These are phyloP conservation scores for Entamoeba dispar DNA, from an alignment of 208 protist genomes.

Conservation along the genomic window DNA sequence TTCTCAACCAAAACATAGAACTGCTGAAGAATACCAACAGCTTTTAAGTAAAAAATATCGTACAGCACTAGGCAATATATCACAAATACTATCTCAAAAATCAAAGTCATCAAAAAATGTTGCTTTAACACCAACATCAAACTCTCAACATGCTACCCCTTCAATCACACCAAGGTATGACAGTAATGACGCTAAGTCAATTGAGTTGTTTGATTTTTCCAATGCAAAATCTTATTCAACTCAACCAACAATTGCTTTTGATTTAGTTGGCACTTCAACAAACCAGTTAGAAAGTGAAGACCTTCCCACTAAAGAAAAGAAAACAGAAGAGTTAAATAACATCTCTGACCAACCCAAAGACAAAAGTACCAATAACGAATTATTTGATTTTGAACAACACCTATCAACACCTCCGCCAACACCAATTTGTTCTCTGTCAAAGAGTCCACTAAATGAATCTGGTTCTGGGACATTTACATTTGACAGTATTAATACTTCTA, in stretches of 20 bases:
- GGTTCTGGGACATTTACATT: too few relatives aligned
- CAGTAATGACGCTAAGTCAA: background rate
- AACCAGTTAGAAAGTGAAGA: background rate
- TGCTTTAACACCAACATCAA: background rate
- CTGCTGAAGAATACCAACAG: background rate
- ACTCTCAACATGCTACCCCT: background rate
- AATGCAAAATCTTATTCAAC: background rate
- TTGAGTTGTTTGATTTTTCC: background rate
- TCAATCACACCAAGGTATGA: background rate
- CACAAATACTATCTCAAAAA: background rate
- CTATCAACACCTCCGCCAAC: too few relatives aligned
- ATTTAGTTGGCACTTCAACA: background rate
- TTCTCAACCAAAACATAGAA: background rate
- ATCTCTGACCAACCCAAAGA: too few relatives aligned
- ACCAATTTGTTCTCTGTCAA: too few relatives aligned
- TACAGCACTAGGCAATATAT: background rate
- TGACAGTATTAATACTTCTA: too few relatives aligned
- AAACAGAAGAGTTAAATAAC: too few relatives aligned
- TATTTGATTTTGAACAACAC: too few relatives aligned
- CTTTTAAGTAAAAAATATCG: background rate
- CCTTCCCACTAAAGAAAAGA: too few relatives aligned
- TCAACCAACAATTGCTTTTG: background rate
- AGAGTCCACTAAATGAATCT: too few relatives aligned
- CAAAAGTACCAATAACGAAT: too few relatives aligned
- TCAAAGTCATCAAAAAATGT: background rate